Evolutionary conservation across 2,329 filamentous ascomycete genomes (phyloP), one percentile per base, ranked within the genome.

Genomic region (Lachnellula occidentalis): DNA sequence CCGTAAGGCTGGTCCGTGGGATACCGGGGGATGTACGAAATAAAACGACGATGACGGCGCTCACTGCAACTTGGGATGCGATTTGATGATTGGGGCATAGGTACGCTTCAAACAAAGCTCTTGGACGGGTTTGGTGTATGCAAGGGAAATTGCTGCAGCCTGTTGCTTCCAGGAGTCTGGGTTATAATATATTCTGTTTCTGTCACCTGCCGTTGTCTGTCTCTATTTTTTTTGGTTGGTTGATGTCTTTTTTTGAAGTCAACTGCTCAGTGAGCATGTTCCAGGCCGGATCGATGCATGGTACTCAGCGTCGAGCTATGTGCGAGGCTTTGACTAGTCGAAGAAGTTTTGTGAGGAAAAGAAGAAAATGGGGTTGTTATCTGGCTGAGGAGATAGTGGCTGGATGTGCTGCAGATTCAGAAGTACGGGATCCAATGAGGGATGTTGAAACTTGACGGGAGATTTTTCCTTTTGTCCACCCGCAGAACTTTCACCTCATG

Each of bases 101-200:
- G 41, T 19, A 15, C n/a, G n/a, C n/a, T n/a, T n/a, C 37, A 41
- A 17, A 43, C 11, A 43, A 43, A 11, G 9, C 9, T 17, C 6
- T 43, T 21, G n/a, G 19, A 17, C 9, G 31, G n/a, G 45, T 34
- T 7, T 48, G 9, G 45, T 12, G 45, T 50, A 24, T 50, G n/a
- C 19, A n/a, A 22, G 37, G 41, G 34, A 22, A 34, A n/a, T 36
- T 24, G 14, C 46, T 22, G 27, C 9, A 7, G 14, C n/a, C 21
- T 31, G 11, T 39, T 46, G 19, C 37, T 34, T 42, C 41, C 34
- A 50, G 52, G 49, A 50, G 47, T 54, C 52, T 54, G 47, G 52
- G 47, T 45, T 5, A 21, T 49, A 50, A 50, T 54, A 27, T 9
- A 37, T 9, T 24, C 11, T 27, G 34, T 39, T 39, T 12, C 50